Evolutionary conservation across 345 rosid genomes (phyloP).

Genomic region (Heritiera littoralis): DNA sequence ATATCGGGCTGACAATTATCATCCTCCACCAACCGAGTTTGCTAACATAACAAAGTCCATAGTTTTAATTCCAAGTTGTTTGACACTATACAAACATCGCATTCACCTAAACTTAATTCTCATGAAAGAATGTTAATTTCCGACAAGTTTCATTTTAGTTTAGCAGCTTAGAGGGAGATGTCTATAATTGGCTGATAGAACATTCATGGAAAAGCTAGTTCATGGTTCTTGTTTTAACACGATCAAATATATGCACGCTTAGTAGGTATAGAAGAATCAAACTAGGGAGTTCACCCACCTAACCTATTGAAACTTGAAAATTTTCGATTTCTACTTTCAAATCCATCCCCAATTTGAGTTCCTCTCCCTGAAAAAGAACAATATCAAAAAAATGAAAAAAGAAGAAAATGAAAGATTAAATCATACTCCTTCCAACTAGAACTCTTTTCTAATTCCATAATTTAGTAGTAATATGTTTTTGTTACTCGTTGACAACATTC

Average conservation of each 20-base stretch:
- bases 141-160: neutral
- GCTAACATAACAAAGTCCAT: neutral
- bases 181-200: neutral
- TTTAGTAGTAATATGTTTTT: too few species aligned
- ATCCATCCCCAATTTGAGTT: too few species aligned
- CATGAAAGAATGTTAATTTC: neutral
- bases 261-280: neutral
- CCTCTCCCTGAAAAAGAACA: too few species aligned
- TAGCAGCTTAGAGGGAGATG: neutral
- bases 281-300: neutral
- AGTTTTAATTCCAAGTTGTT: neutral
- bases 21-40: conserved; percentile 6
- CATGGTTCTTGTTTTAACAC: neutral
- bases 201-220: neutral
- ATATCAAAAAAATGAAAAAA: too few species aligned
- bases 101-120: neutral
- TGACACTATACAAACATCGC: neutral
- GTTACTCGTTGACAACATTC: too few species aligned
- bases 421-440: too few species aligned
- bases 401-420: too few species aligned
- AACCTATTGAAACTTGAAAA: neutral
- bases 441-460: too few species aligned
- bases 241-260: neutral
- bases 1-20: neutral
- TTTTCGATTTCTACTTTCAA: too few species aligned